Percentiles rank a stretch among this genome's conserved stretches.
Evolutionary conservation across 2,329 filamentous ascomycete genomes (phyloP).

Genomic region (Aspergillus sclerotialis): DNA sequence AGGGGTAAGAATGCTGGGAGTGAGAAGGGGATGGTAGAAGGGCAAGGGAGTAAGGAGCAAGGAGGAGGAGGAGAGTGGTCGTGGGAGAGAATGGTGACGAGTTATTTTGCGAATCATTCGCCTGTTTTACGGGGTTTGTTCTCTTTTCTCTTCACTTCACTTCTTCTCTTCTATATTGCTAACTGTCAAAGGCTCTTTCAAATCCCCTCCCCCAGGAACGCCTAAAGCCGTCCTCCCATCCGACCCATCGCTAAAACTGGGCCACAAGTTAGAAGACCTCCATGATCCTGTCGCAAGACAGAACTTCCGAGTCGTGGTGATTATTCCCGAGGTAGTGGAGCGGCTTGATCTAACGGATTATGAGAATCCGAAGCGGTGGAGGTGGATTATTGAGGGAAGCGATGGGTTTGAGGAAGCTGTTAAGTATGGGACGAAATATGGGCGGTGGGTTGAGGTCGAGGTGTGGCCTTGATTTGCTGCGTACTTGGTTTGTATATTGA

Average conservation of each 20-base stretch:
- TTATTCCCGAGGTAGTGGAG: constrained; percentile 74
- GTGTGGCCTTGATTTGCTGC: constrained; percentile 59
- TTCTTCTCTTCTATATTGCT: constrained; percentile 1
- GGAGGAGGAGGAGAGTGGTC: constrained; percentile 54
- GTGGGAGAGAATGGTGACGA: constrained; percentile 73
- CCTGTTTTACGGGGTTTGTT: constrained; percentile 65
- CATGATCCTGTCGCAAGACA: constrained; percentile 61
- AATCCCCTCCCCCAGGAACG: constrained; percentile 62
- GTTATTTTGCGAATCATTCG: constrained; percentile 82
- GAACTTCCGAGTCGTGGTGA: constrained; percentile 82
- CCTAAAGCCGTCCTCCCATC: constrained; percentile 48
- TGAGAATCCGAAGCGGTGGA: constrained; percentile 55
- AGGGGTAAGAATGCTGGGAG: constrained; percentile 67
- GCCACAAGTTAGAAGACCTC: constrained; percentile 62
- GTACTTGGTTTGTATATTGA: no score
- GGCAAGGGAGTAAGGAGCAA: constrained; percentile 45
- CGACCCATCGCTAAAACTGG: constrained; percentile 41
- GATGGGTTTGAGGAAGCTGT: no score
- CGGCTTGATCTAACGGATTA: constrained; percentile 64
- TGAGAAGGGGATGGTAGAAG: constrained; percentile 42
- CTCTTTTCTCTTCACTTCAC: constrained; percentile 1
- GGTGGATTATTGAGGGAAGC: constrained; percentile 56
- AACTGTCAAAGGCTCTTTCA: constrained; percentile 53
- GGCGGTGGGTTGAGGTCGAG: constrained; percentile 61
- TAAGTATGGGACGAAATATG: constrained; percentile 28